Conservation (phyloP, 1,284 basidiomycete species). For the Sparassis latifolia region DNA sequence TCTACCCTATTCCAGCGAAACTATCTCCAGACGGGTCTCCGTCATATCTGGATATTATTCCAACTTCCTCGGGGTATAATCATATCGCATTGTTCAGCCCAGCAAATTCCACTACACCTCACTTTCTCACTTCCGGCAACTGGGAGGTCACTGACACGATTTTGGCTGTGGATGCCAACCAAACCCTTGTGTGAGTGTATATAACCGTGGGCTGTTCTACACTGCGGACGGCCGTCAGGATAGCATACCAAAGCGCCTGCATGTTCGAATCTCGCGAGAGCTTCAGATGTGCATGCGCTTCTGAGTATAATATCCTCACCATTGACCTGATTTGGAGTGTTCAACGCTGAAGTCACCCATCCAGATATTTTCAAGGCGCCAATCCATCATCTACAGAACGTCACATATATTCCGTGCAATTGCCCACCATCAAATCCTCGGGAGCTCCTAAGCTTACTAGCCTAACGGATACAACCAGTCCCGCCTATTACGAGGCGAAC, state of each 20-base stretch:
- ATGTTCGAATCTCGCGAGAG: neutral
- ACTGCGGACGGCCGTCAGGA: no score
- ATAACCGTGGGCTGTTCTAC: no score
- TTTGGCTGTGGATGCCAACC: constrained; percentile 62
- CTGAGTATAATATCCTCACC: no score
- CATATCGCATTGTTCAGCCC: constrained; percentile 88
- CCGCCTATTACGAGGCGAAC: constrained; percentile 58
- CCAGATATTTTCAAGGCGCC: constrained; percentile 85
- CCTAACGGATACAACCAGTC: constrained; percentile 60
- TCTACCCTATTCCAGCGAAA: constrained; percentile 47
- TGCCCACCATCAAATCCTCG: constrained; percentile 40
- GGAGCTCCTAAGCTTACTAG: constrained; percentile 38
- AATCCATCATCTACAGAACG: constrained; percentile 78
- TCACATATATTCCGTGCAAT: constrained; percentile 72
- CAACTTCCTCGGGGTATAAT: constrained; percentile 73
- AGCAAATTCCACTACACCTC: constrained; percentile 58
- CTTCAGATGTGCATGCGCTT: neutral
- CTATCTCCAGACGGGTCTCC: constrained; percentile 35
- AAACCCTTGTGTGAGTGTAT: constrained; percentile 64
- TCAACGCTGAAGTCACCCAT: no score
- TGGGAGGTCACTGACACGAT: constrained; percentile 88
- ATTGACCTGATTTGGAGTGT: no score
- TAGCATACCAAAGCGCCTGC: neutral
- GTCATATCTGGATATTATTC: constrained; percentile 86
- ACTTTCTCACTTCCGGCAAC: constrained; percentile 78